Percentiles rank a stretch among this genome's conserved stretches.
phyloP scores from a whole-genome alignment of 768 basidiomycete genomes.

The Xerocomus spinulosus region DNA sequence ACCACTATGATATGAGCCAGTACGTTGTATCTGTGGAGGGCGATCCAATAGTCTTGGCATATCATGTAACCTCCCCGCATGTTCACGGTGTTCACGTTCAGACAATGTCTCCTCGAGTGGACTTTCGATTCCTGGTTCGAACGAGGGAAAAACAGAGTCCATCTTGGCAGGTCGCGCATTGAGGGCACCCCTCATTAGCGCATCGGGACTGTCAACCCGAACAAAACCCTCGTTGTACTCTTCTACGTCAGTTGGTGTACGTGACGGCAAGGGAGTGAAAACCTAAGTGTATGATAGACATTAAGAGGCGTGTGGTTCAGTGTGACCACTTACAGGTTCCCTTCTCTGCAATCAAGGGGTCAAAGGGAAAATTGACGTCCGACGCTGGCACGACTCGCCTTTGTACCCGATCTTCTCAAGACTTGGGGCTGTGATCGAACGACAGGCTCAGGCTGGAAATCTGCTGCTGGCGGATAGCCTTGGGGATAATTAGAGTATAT shows the following conservation, averaged over 20 bases:
- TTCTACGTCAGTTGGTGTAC: constrained; percentile 30
- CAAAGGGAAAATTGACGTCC: constrained; percentile 1
- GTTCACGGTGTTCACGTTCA: constrained; percentile 23
- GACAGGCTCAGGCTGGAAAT: constrained; percentile 21
- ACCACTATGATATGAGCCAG: constrained; percentile 21
- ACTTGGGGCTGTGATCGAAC: constrained; percentile 21
- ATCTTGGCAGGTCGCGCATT: constrained; percentile 30
- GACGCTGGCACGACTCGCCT: constrained; percentile 15
- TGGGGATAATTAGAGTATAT: constrained; percentile 26
- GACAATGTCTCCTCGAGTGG: constrained; percentile 18
- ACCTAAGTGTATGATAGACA: constrained; percentile 14
- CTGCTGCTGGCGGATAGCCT: constrained; percentile 25
- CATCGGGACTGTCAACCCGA: constrained; percentile 30
- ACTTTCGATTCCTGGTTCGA: constrained; percentile 18
- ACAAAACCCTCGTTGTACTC: constrained; percentile 31
- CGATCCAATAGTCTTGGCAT: constrained; percentile 23
- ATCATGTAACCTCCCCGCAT: constrained; percentile 14
- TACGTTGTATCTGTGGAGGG: constrained; percentile 14
- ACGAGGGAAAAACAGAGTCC: constrained; percentile 18
- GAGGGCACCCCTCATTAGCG: constrained; percentile 30
- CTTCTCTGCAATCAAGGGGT: constrained; percentile 24
- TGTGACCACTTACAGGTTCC: constrained; percentile 25
- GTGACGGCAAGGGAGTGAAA: constrained; percentile 32
- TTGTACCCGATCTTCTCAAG: constrained; percentile 27
- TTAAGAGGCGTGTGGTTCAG: constrained; percentile 4